Base-by-base conservation (phyloP, 305 asterid genomes). In the Stenogyne calaminthoides region DNA sequence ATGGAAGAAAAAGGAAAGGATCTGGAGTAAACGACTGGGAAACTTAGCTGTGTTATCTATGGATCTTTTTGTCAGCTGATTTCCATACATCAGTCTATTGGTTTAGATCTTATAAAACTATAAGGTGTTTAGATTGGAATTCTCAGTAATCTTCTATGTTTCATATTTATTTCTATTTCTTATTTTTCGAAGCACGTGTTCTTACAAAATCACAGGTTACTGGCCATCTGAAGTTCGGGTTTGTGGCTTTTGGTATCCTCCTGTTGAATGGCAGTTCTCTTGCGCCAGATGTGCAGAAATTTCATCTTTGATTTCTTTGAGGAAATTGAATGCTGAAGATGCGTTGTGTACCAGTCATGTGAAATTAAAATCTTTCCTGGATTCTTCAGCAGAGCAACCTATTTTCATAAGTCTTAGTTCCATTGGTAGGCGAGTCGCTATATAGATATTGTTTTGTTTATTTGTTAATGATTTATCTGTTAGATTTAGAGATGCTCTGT, bases 211-310 rank as follows among this genome's bases (percentile, higher is more conserved):
- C 72, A 62, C 76, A 94, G 99, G 88, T 77, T 94, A 94, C 83
- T 94, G 99, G 99, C 97, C 99, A 64, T 81, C 97, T 69, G 82
- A 84, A 72, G 92, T 88, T 78, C 82, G 86, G 62, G 95, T 85
- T 82, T 94, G 95, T 87, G 99, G 99, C 62, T 94, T 90, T 84
- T 94, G 97, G 99, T 88, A 82, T 79, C 91, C 84, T 68, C 97
- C 99, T 60, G 44, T 29, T 46, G 90, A 94, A 68, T 91, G 99
- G 97, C 97, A 90, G 76, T 91, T 91, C 82, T 91, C 97, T 67
- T 94, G 97, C 77, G 59, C 71, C 72, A 80, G 73, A 61, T 94
- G 99, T 84, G 88, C 91, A 59, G 88, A 87, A 62, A 84, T 82
- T 69, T 87, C 87, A 71, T 76, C 88, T 78, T 77, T 74, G 46